Conservation (phyloP, 2,329 filamentous ascomycete species). For the Aspergillus chevalieri region DNA sequence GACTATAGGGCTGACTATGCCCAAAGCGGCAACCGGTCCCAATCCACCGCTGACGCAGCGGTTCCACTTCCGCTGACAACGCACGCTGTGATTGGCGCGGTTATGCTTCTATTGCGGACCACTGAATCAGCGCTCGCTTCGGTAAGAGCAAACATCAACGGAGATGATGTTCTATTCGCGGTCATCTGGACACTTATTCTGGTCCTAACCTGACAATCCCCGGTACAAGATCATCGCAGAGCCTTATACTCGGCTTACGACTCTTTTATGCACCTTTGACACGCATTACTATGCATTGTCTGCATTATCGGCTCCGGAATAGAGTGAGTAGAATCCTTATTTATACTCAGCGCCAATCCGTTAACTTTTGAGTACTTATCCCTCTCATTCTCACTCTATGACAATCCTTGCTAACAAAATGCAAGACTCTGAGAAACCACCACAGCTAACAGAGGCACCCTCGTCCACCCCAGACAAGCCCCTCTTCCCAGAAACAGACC, state of each 20-base stretch:
- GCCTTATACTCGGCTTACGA: not conserved
- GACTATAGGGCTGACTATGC: no score
- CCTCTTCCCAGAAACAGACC: conserved; percentile 44
- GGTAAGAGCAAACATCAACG: no score
- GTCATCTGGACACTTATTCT: no score
- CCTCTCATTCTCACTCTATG: not conserved
- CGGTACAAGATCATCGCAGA: no score
- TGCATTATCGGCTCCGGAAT: no score
- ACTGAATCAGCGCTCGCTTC: not conserved
- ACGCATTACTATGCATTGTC: not conserved
- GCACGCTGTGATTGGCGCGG: not conserved
- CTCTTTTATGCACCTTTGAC: not conserved
- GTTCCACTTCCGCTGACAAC: not conserved
- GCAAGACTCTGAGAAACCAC: not conserved
- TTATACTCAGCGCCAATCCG: not conserved
- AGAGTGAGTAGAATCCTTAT: not conserved
- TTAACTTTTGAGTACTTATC: not conserved
- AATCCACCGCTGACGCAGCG: not conserved
- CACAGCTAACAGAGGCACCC: not conserved
- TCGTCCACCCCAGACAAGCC: not conserved
- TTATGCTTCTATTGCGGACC: not conserved
- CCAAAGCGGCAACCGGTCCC: not conserved
- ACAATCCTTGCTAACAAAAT: not conserved
- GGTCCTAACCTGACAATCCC: no score
- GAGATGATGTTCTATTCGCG: no score